Percentiles rank a stretch among this genome's conserved stretches.
Conservation (phyloP, 371 early-diverging fungal species). For the Blakeslea trispora region DNA sequence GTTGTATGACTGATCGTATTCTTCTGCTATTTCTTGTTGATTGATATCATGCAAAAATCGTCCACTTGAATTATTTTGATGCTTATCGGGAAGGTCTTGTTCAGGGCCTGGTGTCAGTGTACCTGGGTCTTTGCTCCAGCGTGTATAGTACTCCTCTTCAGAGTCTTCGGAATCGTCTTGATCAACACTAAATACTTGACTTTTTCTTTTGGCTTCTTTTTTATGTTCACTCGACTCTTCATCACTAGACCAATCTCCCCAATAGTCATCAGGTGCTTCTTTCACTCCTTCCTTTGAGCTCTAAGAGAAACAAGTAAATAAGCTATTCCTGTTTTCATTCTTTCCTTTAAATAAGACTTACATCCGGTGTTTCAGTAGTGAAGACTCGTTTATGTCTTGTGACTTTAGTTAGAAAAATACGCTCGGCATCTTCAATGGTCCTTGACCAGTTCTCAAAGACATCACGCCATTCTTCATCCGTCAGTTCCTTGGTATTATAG, state of each 20-base stretch:
- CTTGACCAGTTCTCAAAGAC: conserved; percentile 54
- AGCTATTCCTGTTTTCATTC: too few relatives aligned
- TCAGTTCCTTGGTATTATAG: conserved; percentile 43
- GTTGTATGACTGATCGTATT: conserved; percentile 52
- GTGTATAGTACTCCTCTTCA: conserved; percentile 46
- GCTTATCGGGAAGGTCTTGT: too few relatives aligned
- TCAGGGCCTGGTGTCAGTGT: conserved; percentile 40
- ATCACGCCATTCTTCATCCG: conserved; percentile 41
- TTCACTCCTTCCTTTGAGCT: conserved; percentile 5
- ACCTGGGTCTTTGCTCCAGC: conserved; percentile 49
- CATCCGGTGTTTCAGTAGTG: conserved; percentile 24
- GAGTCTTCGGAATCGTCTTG: conserved; percentile 28
- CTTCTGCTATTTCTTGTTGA: conserved; percentile 47
- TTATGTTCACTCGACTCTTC: conserved; percentile 21
- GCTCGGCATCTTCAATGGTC: conserved; percentile 69
- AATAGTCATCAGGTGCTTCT: conserved; percentile 47
- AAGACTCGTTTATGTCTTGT: conserved; percentile 21
- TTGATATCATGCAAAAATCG: conserved; percentile 11
- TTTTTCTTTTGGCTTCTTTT: conserved; percentile 6
- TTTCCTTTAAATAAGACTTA: too few relatives aligned
- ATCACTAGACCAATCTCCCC: conserved; percentile 53
- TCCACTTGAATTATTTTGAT: conserved; percentile 1
- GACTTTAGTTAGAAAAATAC: conserved; percentile 36
- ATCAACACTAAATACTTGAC: conserved; percentile 4
- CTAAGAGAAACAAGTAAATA: conserved; percentile 8